Evolutionary conservation across 75 land plant species (phyloP), one percentile per base, ranked within the genome.

Genomic region (Sequoiadendron giganteum): DNA sequence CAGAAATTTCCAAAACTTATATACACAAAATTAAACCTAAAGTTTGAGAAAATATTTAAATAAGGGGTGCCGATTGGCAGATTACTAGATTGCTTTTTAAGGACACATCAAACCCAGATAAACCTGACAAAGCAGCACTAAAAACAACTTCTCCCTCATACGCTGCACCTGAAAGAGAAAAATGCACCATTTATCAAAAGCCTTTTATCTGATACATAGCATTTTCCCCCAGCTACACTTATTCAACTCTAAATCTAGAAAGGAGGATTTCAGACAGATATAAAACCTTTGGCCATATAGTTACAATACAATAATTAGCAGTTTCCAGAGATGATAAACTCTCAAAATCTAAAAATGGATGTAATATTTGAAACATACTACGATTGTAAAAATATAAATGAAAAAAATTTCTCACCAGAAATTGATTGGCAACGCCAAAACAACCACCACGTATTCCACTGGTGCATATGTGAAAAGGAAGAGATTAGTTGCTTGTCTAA

Each of bases 401-500:
- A 25, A 82, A 47, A 5, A 47, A n/a, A 47, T 43, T 28, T 82
- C 88, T 88, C 90, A 97, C 99, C 90, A 97, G 91, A 81, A 97
- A 95, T 93, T 95, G 95, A 89, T 97, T 97, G 82, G 96, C 95
- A 86, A 97, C 86, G 36, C 97, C 95, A 89, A 97, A 97, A 85
- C 90, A 96, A 81, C 92, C 93, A 54, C 97, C 94, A 76, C 99
- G 92, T 79, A 97, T 36, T 61, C 99, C 99, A 90, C 99, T 97
- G 95, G 49, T 87, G 21, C 86, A 79, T 47, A 94, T 34, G 87
- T 48, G 81, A 85, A 91, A 49, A 86, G 28, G 18, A 88, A 40
- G 2, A 49, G 38, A 73, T 49, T 89, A 88, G 25, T 18, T 3
- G 47, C 77, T n/a, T 32, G 15, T 25, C 65, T 34, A 84, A 52